Percentiles rank a stretch among this genome's conserved stretches.
phyloP scores from a whole-genome alignment of 2,329 filamentous ascomycete species.

The Epichloe brachyelytri region DNA sequence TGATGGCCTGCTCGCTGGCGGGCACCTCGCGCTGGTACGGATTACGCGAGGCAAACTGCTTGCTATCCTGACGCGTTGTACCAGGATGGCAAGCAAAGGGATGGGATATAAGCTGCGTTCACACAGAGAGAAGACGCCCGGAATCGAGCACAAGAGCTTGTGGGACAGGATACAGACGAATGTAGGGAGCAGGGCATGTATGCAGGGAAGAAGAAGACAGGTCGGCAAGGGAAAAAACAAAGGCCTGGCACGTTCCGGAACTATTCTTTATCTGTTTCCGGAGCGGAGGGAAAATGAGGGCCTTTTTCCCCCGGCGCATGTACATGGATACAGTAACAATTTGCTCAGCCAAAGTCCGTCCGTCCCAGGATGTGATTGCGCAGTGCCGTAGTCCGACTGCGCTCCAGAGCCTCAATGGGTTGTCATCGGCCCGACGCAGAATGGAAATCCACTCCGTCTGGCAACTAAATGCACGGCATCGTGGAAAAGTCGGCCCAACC shows the following conservation, averaged over 20 bases:
- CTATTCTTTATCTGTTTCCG: not conserved
- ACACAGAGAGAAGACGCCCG: no score
- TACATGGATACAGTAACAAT: not conserved
- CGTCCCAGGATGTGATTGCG: not conserved
- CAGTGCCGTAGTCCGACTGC: no score
- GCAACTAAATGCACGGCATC: not conserved
- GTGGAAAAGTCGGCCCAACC: constrained; percentile 4
- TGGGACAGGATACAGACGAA: no score
- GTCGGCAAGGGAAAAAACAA: no score
- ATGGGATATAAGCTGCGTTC: not conserved
- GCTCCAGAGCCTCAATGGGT: no score
- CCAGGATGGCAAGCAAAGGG: not conserved
- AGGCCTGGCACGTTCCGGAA: no score
- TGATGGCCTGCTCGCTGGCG: not conserved
- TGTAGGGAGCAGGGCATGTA: not conserved
- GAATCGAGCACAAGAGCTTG: no score
- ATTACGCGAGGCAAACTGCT: not conserved
- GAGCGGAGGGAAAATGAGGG: not conserved
- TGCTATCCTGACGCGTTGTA: not conserved
- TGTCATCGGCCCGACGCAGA: constrained; percentile 4
- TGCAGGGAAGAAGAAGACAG: not conserved
- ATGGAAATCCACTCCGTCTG: not conserved
- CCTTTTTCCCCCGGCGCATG: no score
- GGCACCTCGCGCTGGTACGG: not conserved
- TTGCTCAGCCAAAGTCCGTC: not conserved